phyloP scores from a whole-genome alignment of 768 basidiomycete genomes.

The Lyophyllum shimeji region DNA sequence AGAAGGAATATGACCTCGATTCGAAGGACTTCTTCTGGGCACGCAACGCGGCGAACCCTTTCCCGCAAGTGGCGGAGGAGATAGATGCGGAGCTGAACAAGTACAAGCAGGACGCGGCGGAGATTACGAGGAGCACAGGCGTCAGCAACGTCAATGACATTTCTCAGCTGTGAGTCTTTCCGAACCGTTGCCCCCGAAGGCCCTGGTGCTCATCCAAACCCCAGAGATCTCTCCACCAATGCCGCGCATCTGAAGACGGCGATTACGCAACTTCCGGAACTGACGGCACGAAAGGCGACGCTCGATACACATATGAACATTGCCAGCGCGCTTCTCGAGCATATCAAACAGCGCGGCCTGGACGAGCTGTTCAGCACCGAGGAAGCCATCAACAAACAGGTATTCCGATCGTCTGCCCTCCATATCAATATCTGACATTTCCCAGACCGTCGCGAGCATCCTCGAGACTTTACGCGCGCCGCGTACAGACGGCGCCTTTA shows the following conservation, averaged over 20 bases:
- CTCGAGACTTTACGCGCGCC: conserved; percentile 84
- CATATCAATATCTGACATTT: not conserved
- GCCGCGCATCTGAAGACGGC: conserved; percentile 95
- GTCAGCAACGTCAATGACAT: conserved; percentile 96
- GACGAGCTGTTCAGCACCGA: conserved; percentile 98
- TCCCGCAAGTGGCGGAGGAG: conserved; percentile 98
- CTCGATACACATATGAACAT: conserved; percentile 99
- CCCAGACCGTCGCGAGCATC: conserved; percentile 72
- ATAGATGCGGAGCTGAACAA: conserved; percentile 90
- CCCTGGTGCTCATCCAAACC: conserved; percentile 1
- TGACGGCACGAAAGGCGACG: conserved; percentile 94
- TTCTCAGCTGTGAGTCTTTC: conserved; percentile 73
- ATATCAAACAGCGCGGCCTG: conserved; percentile 92
- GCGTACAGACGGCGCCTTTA: conserved; percentile 64
- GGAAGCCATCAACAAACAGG: conserved; percentile 87
- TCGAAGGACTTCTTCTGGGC: conserved; percentile 99
- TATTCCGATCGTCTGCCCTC: conserved; percentile 25
- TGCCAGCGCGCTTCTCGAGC: conserved; percentile 89
- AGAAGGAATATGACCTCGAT: conserved; percentile 91
- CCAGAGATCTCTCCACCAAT: conserved; percentile 87
- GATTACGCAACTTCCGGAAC: conserved; percentile 93
- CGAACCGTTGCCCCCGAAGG: not conserved
- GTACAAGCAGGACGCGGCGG: conserved; percentile 95
- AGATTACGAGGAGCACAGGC: conserved; percentile 94
- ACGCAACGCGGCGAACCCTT: conserved; percentile 92